Evolutionary conservation across 1,139 yeast genomes (phyloP), one percentile per base, ranked within the genome.

Genomic region (Candida sp.): DNA sequence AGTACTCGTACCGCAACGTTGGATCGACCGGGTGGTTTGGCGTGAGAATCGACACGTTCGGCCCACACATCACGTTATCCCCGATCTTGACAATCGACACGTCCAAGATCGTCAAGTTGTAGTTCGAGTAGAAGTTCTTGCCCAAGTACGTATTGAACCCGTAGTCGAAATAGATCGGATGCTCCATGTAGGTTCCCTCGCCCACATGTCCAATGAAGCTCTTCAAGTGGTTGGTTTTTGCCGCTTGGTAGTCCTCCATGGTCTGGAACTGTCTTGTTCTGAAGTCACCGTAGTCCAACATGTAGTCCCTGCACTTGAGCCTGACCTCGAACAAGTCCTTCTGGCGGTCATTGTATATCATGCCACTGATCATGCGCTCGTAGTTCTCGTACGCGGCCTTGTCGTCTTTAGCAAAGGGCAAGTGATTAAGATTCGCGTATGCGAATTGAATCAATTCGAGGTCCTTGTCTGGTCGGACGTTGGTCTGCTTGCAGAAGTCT

Each of bases 1-100:
- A 73, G 1, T 73, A 78, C 0, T 66, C 67, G 26, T 62, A 56
- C 49, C 92, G 69, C 48, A 69, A 66, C 17, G 68, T 59, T 0
- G 86, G 80, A 51, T 84, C 86, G 3, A 77, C 61, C 2, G 88
- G 87, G 60, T 87, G 93, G 0, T 86, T 77, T 2, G 90, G 90
- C 1, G 90, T 81, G 39, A 80, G 69, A 46, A 87, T 69, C 1
- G 82, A 72, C 5, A 83, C 88, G 59, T 82, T 83, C 12, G 93
- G 91, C 0, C 90, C 93, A 44, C 84, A 64, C 73, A 83, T 62
- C 17, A 83, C 86, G 48, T 77, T 62, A 57, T 84, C 78, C 4
- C 93, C 93, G 54, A 87, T 77, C n/a, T 69, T 77, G 30, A 88
- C 84, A 39, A 84, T 59, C 1, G 86, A 76, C 57, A 85, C 81